Evolutionary conservation across 306 rosid species (phyloP), one percentile per base, ranked within the genome.

Genomic region (Lablab purpureus): DNA sequence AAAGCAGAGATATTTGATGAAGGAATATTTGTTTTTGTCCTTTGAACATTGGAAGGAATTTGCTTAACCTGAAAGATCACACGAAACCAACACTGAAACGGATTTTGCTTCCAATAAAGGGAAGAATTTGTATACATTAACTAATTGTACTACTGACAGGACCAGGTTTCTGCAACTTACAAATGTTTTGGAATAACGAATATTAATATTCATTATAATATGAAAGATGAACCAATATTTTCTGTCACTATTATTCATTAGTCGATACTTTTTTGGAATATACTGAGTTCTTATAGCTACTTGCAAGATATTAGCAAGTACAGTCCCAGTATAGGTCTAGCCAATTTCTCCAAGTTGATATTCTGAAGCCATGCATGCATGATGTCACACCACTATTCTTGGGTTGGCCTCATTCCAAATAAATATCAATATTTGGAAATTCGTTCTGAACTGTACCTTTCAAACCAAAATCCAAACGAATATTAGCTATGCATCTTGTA

Each of bases 321-420:
- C 37, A 71, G 68, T 73, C 47, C 67, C 75, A 55, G 27, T 64
- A 82, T 64, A 82, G 87, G 74, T 41, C 32, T 83, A 81, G 84
- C 75, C 83, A 83, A 82, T 49, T 19, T 72, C 55, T 71, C 78
- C 90, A 81, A 89, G 82, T 89, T 83, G 89, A 76, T 78, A 62
- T 68, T 69, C 4, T 73, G 80, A 79, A 84, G 84, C 77, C 82
- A 80, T 52, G 78, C 82, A 80, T 52, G 78, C 82, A 80, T 52
- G 78, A 80, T 45, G 73, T 80, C 83, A 55, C 91, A 76, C 62
- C 85, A 55, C 82, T 69, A 30, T 30, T 1, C 2, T 30, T 30
- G 32, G 32, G 32, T 30, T 30, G 32, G 32, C 60, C 3, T 71
- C 78, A 66, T 80, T 74, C 92, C 73, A 28, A 30, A 65, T 37